Conservation (phyloP, 129 eudicot genomes). For the Escallonia rubra region DNA sequence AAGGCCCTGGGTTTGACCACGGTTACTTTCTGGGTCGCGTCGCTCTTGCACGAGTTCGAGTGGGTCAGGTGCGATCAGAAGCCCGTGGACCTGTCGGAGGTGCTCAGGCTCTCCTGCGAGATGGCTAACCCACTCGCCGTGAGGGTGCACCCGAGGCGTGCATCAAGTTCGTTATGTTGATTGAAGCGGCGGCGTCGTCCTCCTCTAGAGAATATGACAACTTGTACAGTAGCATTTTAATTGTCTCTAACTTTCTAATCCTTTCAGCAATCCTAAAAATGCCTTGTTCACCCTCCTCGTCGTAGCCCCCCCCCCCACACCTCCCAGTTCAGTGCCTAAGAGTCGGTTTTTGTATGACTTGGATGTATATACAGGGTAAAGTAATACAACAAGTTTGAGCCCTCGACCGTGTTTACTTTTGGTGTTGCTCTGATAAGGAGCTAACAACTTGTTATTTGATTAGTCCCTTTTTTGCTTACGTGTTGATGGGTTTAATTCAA, state of each 20-base stretch:
- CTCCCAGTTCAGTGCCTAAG: background rate
- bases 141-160: conserved; percentile 35
- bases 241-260: too few species aligned
- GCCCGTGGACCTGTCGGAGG: conserved; percentile 59
- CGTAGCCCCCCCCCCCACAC: background rate
- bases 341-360: background rate
- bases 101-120: conserved; percentile 67
- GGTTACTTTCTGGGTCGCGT: conserved; percentile 74
- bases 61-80: conserved; percentile 14
- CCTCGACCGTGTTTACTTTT: background rate
- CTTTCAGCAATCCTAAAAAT: background rate
- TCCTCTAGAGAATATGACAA: too few species aligned
- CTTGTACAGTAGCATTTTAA: too few species aligned
- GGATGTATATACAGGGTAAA: background rate
- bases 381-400: background rate
- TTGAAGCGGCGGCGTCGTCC: too few species aligned
- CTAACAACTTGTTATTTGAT: too few species aligned
- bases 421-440: too few species aligned
- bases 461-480: too few species aligned
- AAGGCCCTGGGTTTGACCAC: conserved; percentile 67
- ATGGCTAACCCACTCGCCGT: conserved; percentile 78
- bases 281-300: background rate
- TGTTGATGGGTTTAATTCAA: too few species aligned
- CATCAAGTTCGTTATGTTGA: background rate
- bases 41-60: conserved; percentile 68